These are phyloP conservation scores for Cyberlindnera maclurae DNA, from an alignment of 805 yeast genomes.

Conservation along the genomic window DNA sequence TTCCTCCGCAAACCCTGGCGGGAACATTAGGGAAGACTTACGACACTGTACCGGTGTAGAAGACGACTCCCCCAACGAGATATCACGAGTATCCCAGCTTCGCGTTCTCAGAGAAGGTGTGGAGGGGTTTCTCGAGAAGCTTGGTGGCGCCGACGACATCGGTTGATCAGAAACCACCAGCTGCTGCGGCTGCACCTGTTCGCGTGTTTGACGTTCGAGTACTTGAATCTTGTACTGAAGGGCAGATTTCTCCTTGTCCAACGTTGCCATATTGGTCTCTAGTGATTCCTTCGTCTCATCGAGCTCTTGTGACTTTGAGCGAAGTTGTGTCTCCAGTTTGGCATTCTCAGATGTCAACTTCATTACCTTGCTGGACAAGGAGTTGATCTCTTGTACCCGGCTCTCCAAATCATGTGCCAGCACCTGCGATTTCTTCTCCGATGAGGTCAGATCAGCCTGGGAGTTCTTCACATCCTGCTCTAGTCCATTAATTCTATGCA, in stretches of 20 bases:
- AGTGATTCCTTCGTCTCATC: constrained; percentile 20
- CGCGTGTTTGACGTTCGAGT: constrained; percentile 15
- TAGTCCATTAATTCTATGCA: constrained; percentile 37
- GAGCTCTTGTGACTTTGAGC: constrained; percentile 21
- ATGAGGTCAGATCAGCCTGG: constrained; percentile 22
- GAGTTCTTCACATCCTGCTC: constrained; percentile 38
- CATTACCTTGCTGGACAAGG: constrained; percentile 14
- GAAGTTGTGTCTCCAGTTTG: constrained; percentile 15
- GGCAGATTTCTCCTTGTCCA: constrained; percentile 12
- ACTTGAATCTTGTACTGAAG: constrained; percentile 15
- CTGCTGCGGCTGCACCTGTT: constrained; percentile 14
- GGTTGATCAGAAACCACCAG: constrained; percentile 7
- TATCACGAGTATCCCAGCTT: constrained; percentile 23
- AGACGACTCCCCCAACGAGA: constrained; percentile 42
- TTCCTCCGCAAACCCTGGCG: constrained; percentile 12
- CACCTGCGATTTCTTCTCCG: constrained; percentile 20
- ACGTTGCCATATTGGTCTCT: constrained; percentile 14
- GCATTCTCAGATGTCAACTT: constrained; percentile 22
- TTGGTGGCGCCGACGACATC: constrained; percentile 1
- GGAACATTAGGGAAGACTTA: constrained; percentile 14
- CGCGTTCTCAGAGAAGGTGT: constrained; percentile 14
- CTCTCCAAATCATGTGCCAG: constrained; percentile 26
- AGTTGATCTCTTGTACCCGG: constrained; percentile 20
- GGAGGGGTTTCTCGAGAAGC: constrained; percentile 11
- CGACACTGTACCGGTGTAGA: constrained; percentile 34